phyloP scores from a whole-genome alignment of 805 yeast genomes.

The Myxozyma melibiosi region DNA sequence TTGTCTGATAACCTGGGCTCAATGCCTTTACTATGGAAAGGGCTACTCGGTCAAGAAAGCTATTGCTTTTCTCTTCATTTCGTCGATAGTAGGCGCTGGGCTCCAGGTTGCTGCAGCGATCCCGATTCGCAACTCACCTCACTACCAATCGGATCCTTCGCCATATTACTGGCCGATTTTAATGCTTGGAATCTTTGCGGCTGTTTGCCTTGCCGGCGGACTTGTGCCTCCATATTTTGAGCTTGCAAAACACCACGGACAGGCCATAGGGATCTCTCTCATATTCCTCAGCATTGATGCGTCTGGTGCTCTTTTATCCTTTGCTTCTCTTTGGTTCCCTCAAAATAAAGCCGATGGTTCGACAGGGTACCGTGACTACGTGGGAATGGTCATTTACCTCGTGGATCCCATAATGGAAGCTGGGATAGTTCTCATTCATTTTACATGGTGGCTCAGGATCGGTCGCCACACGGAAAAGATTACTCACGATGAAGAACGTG shows the following conservation, averaged over 20 bases:
- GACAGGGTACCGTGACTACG: conserved; percentile 53
- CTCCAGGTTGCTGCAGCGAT: conserved; percentile 70
- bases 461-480: too few relatives aligned
- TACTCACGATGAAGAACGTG: too few relatives aligned
- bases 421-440: conserved; percentile 73
- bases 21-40: conserved; percentile 58
- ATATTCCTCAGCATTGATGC: conserved; percentile 74
- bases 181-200: conserved; percentile 80
- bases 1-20: conserved; percentile 66
- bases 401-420: conserved; percentile 73
- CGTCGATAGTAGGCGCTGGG: conserved; percentile 54
- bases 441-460: conserved; percentile 21
- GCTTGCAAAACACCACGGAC: conserved; percentile 72
- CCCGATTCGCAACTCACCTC: conserved; percentile 48
- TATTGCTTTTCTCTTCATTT: conserved; percentile 42
- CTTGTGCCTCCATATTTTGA: conserved; percentile 89
- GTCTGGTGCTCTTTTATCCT: conserved; percentile 78
- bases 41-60: conserved; percentile 44
- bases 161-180: conserved; percentile 74
- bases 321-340: conserved; percentile 58
- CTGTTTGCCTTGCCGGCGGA: conserved; percentile 73
- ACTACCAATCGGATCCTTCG: conserved; percentile 40
- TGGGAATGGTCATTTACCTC: conserved; percentile 76
- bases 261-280: conserved; percentile 88
- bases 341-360: conserved; percentile 35